Percentiles rank a stretch among this genome's conserved stretches.
These are phyloP conservation scores for Gymnopilus dilepis DNA, from an alignment of 768 basidiomycete species.

Conservation along the genomic window DNA sequence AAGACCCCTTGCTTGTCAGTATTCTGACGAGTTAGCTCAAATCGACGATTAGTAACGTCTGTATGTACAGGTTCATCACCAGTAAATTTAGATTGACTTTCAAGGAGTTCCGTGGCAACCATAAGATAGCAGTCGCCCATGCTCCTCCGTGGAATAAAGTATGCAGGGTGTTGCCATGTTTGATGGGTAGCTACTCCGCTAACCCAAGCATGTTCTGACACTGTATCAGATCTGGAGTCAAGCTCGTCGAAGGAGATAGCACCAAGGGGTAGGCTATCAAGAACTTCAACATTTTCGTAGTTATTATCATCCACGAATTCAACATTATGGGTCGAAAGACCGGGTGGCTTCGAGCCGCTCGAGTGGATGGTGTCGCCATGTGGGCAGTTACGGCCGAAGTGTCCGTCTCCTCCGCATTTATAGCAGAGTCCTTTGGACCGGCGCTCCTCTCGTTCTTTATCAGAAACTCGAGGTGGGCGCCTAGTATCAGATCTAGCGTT, in stretches of 20 bases:
- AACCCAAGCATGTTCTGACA: too few species aligned
- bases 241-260: not conserved
- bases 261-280: constrained; percentile 1
- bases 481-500: not conserved
- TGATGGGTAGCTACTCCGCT: not conserved
- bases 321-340: constrained; percentile 23
- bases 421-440: constrained; percentile 27
- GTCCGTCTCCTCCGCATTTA: constrained; percentile 25
- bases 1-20: not conserved
- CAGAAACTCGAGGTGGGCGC: constrained; percentile 4
- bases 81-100: not conserved
- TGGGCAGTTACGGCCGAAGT: constrained; percentile 30
- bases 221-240: too few species aligned
- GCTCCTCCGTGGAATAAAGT: not conserved
- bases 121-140: not conserved
- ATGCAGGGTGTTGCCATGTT: not conserved
- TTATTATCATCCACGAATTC: constrained; percentile 4
- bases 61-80: not conserved
- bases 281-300: not conserved
- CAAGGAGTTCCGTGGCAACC: not conserved
- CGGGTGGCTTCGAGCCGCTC: constrained; percentile 26
- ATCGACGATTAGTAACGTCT: not conserved
- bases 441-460: constrained; percentile 21
- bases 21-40: not conserved
- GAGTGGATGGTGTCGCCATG: constrained; percentile 12